Conservation (phyloP, 1,284 basidiomycete genomes). For the Ceratobasidium papillatum region DNA sequence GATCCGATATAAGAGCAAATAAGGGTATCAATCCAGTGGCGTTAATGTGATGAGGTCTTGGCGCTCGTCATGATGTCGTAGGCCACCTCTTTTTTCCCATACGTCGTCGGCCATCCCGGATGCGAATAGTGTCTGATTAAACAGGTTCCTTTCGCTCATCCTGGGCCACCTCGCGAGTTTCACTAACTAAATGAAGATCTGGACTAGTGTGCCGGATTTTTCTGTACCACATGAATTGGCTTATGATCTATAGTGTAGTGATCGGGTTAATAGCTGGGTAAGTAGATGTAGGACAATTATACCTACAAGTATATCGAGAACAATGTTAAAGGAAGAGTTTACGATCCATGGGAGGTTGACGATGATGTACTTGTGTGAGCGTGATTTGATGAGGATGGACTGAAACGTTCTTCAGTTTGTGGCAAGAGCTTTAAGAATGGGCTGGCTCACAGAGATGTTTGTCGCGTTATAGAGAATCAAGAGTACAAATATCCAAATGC, state of each 20-base stretch:
- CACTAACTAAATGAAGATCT: not conserved
- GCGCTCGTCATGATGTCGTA: not conserved
- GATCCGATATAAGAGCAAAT: not conserved
- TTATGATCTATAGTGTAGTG: not conserved
- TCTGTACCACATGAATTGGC: slow-evolving; percentile 25
- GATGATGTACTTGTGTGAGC: slow-evolving; percentile 7
- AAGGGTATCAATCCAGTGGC: not conserved
- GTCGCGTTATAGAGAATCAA: slow-evolving; percentile 11
- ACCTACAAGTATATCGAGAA: slow-evolving; percentile 16
- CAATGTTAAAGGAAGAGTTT: slow-evolving; percentile 23
- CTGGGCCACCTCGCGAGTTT: not conserved
- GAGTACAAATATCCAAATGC: slow-evolving; percentile 38
- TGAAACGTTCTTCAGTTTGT: not conserved
- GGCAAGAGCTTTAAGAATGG: not conserved
- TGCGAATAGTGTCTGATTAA: not conserved
- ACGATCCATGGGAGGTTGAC: slow-evolving; percentile 36
- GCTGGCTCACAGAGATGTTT: slow-evolving; percentile 2
- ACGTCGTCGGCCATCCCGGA: not conserved
- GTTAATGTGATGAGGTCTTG: not conserved
- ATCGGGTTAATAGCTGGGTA: not conserved
- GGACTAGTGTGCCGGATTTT: not conserved
- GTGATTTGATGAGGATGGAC: slow-evolving; percentile 34
- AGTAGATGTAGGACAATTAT: not conserved
- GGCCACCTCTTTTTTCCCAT: too few species aligned
- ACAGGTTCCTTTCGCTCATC: not conserved